Percentiles rank a stretch among this genome's conserved stretches.
Evolutionary conservation across 805 yeast species (phyloP).

Genomic region (Wickerhamiella kurtzmanii): DNA sequence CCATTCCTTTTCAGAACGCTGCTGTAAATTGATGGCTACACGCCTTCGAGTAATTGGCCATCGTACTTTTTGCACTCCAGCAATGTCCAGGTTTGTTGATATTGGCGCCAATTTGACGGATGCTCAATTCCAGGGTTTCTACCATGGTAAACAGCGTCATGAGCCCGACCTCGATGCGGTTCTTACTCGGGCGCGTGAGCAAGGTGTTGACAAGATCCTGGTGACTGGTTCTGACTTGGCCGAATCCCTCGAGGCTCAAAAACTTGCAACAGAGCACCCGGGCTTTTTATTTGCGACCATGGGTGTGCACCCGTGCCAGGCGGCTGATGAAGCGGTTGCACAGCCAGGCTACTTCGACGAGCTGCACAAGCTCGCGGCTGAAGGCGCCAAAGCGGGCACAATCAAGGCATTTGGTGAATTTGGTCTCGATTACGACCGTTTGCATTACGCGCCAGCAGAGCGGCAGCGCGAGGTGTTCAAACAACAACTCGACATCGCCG

Average conservation of each 20-base stretch:
- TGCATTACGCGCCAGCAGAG: constrained; percentile 57
- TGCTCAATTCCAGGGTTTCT: constrained; percentile 70
- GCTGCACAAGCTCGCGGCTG: constrained; percentile 36
- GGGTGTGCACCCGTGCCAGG: constrained; percentile 94
- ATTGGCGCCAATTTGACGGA: constrained; percentile 75
- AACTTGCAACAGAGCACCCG: constrained; percentile 34
- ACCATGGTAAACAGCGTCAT: constrained; percentile 59
- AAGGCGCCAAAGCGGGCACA: constrained; percentile 36
- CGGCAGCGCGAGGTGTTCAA: constrained; percentile 57
- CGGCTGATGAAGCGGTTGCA: constrained; percentile 25
- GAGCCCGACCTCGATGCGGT: constrained; percentile 52
- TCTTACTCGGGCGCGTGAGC: constrained; percentile 47
- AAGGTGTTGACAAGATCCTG: constrained; percentile 55
- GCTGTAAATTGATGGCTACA: background rate
- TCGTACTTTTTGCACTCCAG: too few species aligned
- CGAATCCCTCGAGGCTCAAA: constrained; percentile 53
- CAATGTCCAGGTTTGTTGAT: constrained; percentile 29
- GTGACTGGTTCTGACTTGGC: constrained; percentile 69
- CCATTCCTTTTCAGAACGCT: background rate
- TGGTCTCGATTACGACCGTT: constrained; percentile 87
- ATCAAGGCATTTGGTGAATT: constrained; percentile 88
- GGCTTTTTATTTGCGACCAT: constrained; percentile 39
- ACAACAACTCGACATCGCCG: constrained; percentile 53
- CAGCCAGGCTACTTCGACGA: constrained; percentile 32
- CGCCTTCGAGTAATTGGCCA: background rate